phyloP scores from a whole-genome alignment of 2,329 filamentous ascomycete genomes.

The Tricladium varicosporioides region DNA sequence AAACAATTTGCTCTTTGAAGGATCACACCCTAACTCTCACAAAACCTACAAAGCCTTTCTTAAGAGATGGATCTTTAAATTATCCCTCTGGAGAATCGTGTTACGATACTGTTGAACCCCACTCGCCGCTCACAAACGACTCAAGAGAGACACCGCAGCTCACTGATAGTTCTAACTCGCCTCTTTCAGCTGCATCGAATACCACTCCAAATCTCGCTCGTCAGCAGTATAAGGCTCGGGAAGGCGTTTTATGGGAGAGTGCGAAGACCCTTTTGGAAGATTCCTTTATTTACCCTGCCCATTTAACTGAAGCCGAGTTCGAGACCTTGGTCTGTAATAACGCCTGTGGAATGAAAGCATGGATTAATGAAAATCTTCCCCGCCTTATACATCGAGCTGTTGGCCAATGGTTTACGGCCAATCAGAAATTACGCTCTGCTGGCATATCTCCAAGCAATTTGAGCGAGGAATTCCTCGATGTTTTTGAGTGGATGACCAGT shows the following conservation, averaged over 20 bases:
- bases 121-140: too few species aligned
- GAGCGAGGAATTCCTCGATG: slow-evolving; percentile 2
- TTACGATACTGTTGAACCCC: too few species aligned
- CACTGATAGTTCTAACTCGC: too few species aligned
- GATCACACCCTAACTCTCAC: too few species aligned
- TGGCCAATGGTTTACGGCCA: slow-evolving; percentile 3
- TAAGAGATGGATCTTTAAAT: too few species aligned
- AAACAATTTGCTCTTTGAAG: too few species aligned
- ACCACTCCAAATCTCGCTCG: slow-evolving; percentile 2
- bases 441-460: slow-evolving; percentile 12
- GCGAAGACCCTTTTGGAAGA: slow-evolving; percentile 12
- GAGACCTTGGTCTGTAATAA: slow-evolving; percentile 7
- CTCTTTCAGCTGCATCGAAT: neutral
- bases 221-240: slow-evolving; percentile 8
- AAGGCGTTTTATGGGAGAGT: slow-evolving; percentile 15
- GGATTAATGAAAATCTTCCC: slow-evolving; percentile 3
- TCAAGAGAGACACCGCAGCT: too few species aligned
- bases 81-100: too few species aligned
- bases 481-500: slow-evolving; percentile 12
- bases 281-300: slow-evolving; percentile 10
- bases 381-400: slow-evolving; percentile 5
- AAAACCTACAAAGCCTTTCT: too few species aligned
- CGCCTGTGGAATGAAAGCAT: neutral
- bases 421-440: slow-evolving; percentile 3
- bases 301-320: slow-evolving; percentile 12